These are phyloP conservation scores for Penicillium ucsense DNA, from an alignment of 495 filamentous ascomycete species.

Conservation along the genomic window DNA sequence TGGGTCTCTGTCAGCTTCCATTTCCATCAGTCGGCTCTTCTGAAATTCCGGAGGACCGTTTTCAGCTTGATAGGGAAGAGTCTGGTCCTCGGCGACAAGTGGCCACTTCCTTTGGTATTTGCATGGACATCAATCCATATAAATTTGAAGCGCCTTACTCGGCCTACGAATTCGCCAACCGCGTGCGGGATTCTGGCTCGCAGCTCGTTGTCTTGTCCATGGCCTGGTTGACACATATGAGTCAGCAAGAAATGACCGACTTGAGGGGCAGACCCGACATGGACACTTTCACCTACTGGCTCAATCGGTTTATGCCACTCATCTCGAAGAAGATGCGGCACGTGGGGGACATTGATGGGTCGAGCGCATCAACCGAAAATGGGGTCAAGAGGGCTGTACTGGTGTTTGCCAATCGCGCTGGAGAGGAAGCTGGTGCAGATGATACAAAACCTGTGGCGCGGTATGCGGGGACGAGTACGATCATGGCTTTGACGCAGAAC, in stretches of 20 bases:
- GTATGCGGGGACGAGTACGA: slow-evolving; percentile 81
- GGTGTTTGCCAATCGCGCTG: slow-evolving; percentile 75
- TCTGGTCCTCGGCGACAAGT: background rate
- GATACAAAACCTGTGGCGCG: slow-evolving; percentile 23
- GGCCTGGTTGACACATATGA: slow-evolving; percentile 68
- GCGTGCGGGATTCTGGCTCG: slow-evolving; percentile 53
- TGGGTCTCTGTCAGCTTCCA: slow-evolving; percentile 27
- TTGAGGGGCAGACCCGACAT: slow-evolving; percentile 55
- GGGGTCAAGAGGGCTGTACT: slow-evolving; percentile 53
- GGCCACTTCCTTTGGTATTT: slow-evolving; percentile 74
- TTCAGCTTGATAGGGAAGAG: too few relatives aligned
- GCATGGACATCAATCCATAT: slow-evolving; percentile 68
- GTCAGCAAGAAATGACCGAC: slow-evolving; percentile 36
- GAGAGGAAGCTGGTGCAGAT: slow-evolving; percentile 52
- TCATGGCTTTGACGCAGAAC: slow-evolving; percentile 58
- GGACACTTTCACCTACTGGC: slow-evolving; percentile 82
- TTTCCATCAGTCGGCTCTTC: slow-evolving; percentile 5
- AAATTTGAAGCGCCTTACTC: slow-evolving; percentile 67
- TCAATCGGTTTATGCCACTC: slow-evolving; percentile 70
- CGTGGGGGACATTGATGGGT: slow-evolving; percentile 15
- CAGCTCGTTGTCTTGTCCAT: slow-evolving; percentile 74
- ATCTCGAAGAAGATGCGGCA: slow-evolving; percentile 42
- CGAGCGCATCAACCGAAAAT: slow-evolving; percentile 1
- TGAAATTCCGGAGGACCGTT: too few relatives aligned
- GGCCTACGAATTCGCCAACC: slow-evolving; percentile 78